Evolutionary conservation across 164 flowering plant species (phyloP).

Genomic region (Nelumbo lutea): DNA sequence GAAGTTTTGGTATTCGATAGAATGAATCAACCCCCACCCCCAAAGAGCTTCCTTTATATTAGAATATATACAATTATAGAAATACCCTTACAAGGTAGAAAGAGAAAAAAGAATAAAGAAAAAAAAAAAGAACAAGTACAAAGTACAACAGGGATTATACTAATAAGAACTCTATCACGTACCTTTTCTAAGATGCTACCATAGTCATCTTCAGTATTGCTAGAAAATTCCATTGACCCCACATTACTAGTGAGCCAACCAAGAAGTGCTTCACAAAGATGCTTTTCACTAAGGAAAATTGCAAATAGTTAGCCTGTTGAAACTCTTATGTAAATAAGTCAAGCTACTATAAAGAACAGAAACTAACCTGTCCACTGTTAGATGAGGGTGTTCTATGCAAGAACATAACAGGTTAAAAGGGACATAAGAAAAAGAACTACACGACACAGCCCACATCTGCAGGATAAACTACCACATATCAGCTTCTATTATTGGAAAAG

Average conservation of each 20-base stretch:
- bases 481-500: constrained; percentile 5
- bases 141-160: too few relatives aligned
- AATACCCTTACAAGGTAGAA: too few relatives aligned
- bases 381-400: constrained; percentile 43
- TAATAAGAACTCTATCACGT: neutral
- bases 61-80: too few relatives aligned
- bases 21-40: too few relatives aligned
- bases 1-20: too few relatives aligned
- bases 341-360: neutral
- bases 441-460: constrained; percentile 60
- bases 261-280: constrained; percentile 59
- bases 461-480: constrained; percentile 7
- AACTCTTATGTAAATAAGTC: neutral
- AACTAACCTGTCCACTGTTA: constrained; percentile 67
- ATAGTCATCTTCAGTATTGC: constrained; percentile 11
- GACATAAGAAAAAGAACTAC: constrained; percentile 34
- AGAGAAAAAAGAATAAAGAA: too few relatives aligned
- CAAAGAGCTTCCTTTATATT: too few relatives aligned
- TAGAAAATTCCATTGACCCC: constrained; percentile 14
- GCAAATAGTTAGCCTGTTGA: constrained; percentile 8
- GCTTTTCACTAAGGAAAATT: constrained; percentile 54
- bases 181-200: constrained; percentile 45
- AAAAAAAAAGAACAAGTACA: too few relatives aligned
- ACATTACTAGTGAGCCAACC: constrained; percentile 42
- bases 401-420: constrained; percentile 41